Evolutionary conservation across 2,329 filamentous ascomycete species (phyloP).

Genomic region (Monosporascus sp.): DNA sequence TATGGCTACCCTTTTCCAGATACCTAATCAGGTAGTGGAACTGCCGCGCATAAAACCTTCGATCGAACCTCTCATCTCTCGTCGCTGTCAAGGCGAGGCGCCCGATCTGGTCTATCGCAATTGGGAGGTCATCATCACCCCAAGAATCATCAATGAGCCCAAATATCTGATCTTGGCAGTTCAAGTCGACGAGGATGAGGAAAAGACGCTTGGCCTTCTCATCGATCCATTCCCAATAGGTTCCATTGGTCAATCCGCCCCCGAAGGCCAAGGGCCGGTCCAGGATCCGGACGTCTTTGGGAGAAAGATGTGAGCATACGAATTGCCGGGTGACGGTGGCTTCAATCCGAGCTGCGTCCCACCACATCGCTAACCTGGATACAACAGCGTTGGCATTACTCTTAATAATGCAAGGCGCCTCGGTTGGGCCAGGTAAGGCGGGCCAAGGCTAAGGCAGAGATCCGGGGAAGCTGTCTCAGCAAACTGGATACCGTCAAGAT

Average conservation of each 20-base stretch:
- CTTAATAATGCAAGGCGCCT: neutral
- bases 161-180: constrained; percentile 69
- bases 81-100: constrained; percentile 55
- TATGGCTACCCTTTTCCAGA: constrained; percentile 54
- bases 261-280: constrained; percentile 62
- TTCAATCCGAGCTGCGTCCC: constrained; percentile 65
- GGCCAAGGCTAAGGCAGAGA: constrained; percentile 1
- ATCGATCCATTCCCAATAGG: constrained; percentile 75
- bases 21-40: constrained; percentile 65
- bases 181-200: constrained; percentile 64
- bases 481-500: neutral
- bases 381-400: constrained; percentile 20
- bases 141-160: constrained; percentile 69
- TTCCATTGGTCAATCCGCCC: constrained; percentile 63
- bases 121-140: constrained; percentile 70
- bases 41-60: constrained; percentile 65
- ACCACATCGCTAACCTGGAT: constrained; percentile 50
- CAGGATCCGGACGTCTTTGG: constrained; percentile 57
- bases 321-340: constrained; percentile 64
- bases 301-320: constrained; percentile 58
- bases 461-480: neutral
- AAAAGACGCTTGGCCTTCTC: constrained; percentile 65
- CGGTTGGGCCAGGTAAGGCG: constrained; percentile 6
- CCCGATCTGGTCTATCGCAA: constrained; percentile 60
- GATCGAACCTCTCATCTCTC: constrained; percentile 59